Percentiles rank a stretch among this genome's conserved stretches.
phyloP scores from a whole-genome alignment of 2,329 filamentous ascomycete species.

The Fusarium piperis region DNA sequence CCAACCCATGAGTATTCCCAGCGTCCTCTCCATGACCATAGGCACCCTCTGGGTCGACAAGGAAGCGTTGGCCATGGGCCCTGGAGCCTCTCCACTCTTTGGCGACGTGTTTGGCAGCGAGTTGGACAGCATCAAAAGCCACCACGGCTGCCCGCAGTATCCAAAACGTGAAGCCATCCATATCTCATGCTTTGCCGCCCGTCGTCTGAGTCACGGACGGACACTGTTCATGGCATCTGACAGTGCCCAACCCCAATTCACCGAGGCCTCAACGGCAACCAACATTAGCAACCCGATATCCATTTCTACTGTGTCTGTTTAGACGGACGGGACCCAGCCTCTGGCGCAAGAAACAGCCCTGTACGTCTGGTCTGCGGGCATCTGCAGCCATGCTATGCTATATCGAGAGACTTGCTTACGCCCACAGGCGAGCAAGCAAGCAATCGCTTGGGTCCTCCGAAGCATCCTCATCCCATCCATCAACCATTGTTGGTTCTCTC shows the following conservation, averaged over 20 bases:
- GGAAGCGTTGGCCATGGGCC: constrained; percentile 4
- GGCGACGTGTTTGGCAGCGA: constrained; percentile 25
- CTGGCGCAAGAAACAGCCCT: constrained; percentile 6
- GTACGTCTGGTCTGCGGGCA: constrained; percentile 16
- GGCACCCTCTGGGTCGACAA: neutral
- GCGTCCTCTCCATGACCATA: no score
- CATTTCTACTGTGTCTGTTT: no score
- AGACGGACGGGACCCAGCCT: neutral
- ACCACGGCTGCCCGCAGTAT: constrained; percentile 28
- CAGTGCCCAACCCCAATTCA: neutral
- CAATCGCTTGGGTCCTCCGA: neutral
- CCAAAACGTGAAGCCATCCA: constrained; percentile 6
- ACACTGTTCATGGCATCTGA: neutral
- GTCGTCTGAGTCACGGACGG: neutral
- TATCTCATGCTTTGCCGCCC: neutral
- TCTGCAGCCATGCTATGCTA: constrained; percentile 6
- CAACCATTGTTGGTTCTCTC: neutral
- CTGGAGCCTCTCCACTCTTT: constrained; percentile 18
- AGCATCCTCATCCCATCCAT: neutral
- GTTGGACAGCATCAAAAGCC: constrained; percentile 22
- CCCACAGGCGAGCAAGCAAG: neutral
- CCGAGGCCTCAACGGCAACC: constrained; percentile 8
- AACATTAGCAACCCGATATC: constrained; percentile 2
- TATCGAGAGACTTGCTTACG: neutral
- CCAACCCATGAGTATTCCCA: neutral